A percentile compares a stretch with the other conserved stretches of the same genome.
These are phyloP conservation scores for Phlyctochytrium planicorne DNA, from an alignment of 192 early-diverging fungal genomes.

Conservation along the genomic window DNA sequence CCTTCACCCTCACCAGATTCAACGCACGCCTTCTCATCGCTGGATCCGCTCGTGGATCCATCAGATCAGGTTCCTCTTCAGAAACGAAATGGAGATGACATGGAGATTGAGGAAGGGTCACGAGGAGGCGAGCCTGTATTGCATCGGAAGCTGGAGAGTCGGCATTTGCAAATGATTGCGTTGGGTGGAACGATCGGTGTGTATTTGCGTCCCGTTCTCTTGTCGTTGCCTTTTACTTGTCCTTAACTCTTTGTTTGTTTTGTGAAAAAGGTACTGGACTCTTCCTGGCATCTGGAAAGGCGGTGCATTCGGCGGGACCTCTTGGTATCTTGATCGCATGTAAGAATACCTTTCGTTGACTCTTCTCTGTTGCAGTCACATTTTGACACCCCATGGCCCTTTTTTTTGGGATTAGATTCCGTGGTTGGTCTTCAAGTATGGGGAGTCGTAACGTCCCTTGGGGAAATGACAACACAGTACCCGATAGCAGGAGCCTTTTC, in stretches of 20 bases:
- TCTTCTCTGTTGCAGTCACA: slow-evolving; percentile 54
- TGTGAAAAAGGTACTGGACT: slow-evolving; percentile 76
- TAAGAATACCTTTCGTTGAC: slow-evolving; percentile 50
- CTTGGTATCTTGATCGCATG: slow-evolving; percentile 75
- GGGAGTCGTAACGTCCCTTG: slow-evolving; percentile 64
- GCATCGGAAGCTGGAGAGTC: slow-evolving; percentile 16
- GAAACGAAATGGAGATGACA: too few species aligned
- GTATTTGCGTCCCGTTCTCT: too few species aligned
- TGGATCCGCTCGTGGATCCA: not conserved
- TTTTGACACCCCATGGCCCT: too few species aligned
- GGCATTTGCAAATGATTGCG: slow-evolving; percentile 37
- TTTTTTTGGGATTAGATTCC: too few species aligned
- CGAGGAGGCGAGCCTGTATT: too few species aligned
- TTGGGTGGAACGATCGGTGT: slow-evolving; percentile 77
- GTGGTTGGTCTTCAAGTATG: slow-evolving; percentile 23
- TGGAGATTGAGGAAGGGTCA: too few species aligned
- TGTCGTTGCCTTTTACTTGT: too few species aligned
- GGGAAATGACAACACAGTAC: slow-evolving; percentile 76
- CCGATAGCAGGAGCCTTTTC: slow-evolving; percentile 78
- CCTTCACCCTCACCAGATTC: too few species aligned
- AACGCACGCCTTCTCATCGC: too few species aligned
- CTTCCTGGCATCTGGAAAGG: slow-evolving; percentile 76
- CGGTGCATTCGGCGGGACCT: slow-evolving; percentile 71
- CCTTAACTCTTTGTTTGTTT: too few species aligned
- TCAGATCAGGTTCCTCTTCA: not conserved